phyloP scores from a whole-genome alignment of 1,284 basidiomycete species.

The Naganishia cerealis region DNA sequence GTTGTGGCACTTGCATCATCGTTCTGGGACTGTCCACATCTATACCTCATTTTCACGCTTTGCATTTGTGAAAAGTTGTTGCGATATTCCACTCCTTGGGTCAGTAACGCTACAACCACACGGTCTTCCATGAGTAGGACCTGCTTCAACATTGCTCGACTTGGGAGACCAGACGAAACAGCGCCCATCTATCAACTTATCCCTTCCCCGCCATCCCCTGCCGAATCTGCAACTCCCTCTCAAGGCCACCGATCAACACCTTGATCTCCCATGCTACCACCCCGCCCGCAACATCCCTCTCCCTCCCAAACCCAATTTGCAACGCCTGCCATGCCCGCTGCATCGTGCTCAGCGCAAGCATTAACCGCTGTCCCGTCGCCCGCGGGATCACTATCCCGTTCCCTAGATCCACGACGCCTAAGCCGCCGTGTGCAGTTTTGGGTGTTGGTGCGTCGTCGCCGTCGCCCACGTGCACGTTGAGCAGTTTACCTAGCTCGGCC shows the following conservation, averaged over 20 bases:
- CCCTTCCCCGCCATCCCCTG: not conserved
- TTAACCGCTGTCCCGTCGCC: conserved; percentile 63
- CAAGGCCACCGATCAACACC: conserved; percentile 41
- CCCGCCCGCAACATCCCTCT: conserved; percentile 42
- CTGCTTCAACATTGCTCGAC: too few relatives aligned
- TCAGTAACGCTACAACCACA: too few relatives aligned
- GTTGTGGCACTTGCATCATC: too few relatives aligned
- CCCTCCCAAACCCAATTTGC: conserved; percentile 46
- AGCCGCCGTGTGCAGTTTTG: not conserved
- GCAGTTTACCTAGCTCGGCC: conserved; percentile 76
- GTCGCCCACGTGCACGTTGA: conserved; percentile 53
- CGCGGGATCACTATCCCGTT: conserved; percentile 27
- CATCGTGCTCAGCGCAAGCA: conserved; percentile 65
- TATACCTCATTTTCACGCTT: too few relatives aligned
- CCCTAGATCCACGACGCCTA: conserved; percentile 3
- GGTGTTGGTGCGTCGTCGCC: not conserved
- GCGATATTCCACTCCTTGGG: too few relatives aligned
- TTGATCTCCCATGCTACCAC: conserved; percentile 45
- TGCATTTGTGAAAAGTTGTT: too few relatives aligned
- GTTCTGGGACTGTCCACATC: too few relatives aligned
- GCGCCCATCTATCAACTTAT: too few relatives aligned
- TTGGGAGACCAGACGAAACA: too few relatives aligned
- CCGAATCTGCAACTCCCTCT: conserved; percentile 25
- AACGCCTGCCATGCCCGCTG: conserved; percentile 59
- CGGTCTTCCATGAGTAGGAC: too few relatives aligned